Percentiles rank a stretch among this genome's conserved stretches.
phyloP scores from a whole-genome alignment of 345 rosid species.

The Eucalyptus lansdowneana region DNA sequence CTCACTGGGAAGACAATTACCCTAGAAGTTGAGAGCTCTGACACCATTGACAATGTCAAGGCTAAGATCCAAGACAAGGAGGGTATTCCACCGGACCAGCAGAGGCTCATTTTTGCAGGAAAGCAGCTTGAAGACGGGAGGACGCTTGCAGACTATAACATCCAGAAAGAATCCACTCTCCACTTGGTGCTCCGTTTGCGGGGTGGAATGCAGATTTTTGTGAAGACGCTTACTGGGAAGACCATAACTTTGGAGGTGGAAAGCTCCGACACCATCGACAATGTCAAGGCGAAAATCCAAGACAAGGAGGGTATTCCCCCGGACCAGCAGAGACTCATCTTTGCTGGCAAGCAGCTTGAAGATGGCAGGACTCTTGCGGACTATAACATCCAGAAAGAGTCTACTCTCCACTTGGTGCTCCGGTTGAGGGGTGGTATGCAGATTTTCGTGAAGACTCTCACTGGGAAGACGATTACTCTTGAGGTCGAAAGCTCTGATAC shows the following conservation, averaged over 20 bases:
- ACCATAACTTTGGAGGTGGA: background rate
- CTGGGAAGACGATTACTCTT: background rate
- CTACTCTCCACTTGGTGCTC: background rate
- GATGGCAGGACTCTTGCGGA: background rate
- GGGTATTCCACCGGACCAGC: slow-evolving; percentile 5
- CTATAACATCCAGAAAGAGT: background rate
- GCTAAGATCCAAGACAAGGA: slow-evolving; percentile 6
- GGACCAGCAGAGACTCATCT: background rate
- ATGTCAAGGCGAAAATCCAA: background rate
- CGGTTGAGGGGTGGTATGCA: background rate
- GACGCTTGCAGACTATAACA: slow-evolving; percentile 3
- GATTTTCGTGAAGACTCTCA: background rate
- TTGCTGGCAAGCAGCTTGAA: background rate
- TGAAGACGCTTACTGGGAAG: background rate
- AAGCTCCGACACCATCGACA: background rate
- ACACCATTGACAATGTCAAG: slow-evolving; percentile 1
- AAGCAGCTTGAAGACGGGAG: slow-evolving; percentile 5
- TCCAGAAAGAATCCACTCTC: slow-evolving; percentile 3
- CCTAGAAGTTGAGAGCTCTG: slow-evolving; percentile 2
- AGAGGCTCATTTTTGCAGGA: slow-evolving; percentile 1
- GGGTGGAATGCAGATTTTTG: background rate
- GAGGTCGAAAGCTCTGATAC: background rate
- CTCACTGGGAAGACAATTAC: slow-evolving; percentile 3
- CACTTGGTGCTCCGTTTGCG: slow-evolving; percentile 3
- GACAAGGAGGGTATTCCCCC: background rate